A percentile compares a stretch with the other conserved stretches of the same genome.
Conservation (phyloP, 495 filamentous ascomycete genomes). For the Neurospora sp. region DNA sequence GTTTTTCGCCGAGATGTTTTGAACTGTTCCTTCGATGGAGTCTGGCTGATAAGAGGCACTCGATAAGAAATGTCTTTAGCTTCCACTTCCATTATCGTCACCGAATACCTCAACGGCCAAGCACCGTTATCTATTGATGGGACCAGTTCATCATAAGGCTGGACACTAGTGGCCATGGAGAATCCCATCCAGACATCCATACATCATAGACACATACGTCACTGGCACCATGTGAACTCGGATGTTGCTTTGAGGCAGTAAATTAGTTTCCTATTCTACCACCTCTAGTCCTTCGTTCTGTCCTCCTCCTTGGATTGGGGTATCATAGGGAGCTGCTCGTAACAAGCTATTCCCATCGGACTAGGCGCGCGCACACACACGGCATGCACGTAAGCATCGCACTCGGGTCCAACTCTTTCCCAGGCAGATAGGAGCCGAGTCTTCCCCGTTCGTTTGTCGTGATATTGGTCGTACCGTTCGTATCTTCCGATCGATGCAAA, state of each 20-base stretch:
- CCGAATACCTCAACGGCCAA: not conserved
- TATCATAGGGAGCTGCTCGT: not conserved
- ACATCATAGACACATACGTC: not conserved
- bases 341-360: not conserved
- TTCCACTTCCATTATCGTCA: not conserved
- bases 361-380: not conserved
- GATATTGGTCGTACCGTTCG: not conserved
- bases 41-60: not conserved
- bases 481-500: constrained; percentile 1
- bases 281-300: not conserved
- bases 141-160: not conserved
- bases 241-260: not conserved
- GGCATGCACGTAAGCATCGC: not conserved
- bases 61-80: not conserved
- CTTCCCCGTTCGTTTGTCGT: not conserved
- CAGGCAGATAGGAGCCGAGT: not conserved
- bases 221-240: not conserved
- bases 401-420: not conserved
- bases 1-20: not conserved
- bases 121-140: not conserved
- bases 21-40: not conserved
- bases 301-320: not conserved
- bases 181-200: not conserved
- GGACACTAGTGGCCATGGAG: not conserved
- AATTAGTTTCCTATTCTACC: not conserved